Base-by-base conservation (phyloP, 2,329 filamentous ascomycete genomes). In the Sporothrix schenckii region DNA sequence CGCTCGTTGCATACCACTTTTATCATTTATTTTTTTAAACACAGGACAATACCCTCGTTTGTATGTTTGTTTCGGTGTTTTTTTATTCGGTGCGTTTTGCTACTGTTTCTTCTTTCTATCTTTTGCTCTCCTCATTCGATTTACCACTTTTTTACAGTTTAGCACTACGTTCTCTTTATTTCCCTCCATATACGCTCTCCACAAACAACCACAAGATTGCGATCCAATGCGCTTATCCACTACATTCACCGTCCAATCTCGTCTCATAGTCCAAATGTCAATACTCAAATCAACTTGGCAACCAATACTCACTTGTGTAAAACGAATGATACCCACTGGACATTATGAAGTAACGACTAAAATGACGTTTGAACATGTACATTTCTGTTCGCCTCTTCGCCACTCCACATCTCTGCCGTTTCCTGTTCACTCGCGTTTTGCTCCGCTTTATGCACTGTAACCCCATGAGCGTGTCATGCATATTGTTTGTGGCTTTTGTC, bases 401-500 rank as follows among this genome's bases (percentile, higher is more conserved):
- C 14, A 24, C 19, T 60, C 19, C 34, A 3, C 14, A 9, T 21
- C 14, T 63, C 21, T 14, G n/a, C 34, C 60, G 10, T 16, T 21
- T 63, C 13, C 21, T 30, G 10, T 30, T 14, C 34, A 11, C 39
- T 44, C 9, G 41, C n/a, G 21, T 34, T 39, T n/a, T 58, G 7
- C 16, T 44, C 24, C 41, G 30, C 60, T 19, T 19, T 24, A 54
- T 58, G 52, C 66, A 41, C 53, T 69, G 66, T 39, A 60, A 69
- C 34, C 66, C 53, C 44, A 60, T 69, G 53, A 52, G 53, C 41
- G 49, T 60, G 41, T 50, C 67, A 61, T 61, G 54, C 44, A 41
- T 24, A 44, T 44, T 24, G 41, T 9, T 63, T 63, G 60, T n/a
- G 53, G 27, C 65, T 61, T 61, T 34, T 34, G 21, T 54, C 30